phyloP scores from a whole-genome alignment of 148 eudicot species.

The Amaranthus hypochondriacus region DNA sequence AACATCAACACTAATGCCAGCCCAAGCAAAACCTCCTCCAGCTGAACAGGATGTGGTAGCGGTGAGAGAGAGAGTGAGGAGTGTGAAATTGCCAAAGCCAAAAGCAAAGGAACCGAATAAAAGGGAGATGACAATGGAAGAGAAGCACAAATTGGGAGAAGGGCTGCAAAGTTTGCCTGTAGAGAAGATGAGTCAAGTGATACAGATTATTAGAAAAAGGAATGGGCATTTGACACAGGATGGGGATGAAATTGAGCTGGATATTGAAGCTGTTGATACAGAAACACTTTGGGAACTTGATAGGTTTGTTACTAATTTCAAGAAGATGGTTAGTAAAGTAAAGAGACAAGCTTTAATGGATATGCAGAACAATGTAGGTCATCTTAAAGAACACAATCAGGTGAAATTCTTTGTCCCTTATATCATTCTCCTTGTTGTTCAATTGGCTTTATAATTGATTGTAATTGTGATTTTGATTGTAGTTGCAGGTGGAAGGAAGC shows the following conservation, averaged over 20 bases:
- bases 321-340: slow-evolving; percentile 73
- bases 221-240: slow-evolving; percentile 64
- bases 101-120: slow-evolving; percentile 72
- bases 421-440: neutral
- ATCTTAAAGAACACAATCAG: slow-evolving; percentile 18
- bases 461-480: neutral
- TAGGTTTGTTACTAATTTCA: slow-evolving; percentile 77
- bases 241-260: slow-evolving; percentile 90
- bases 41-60: slow-evolving; percentile 19
- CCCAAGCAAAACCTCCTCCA: neutral
- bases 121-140: slow-evolving; percentile 71
- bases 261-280: slow-evolving; percentile 73
- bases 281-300: slow-evolving; percentile 95
- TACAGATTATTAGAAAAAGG: slow-evolving; percentile 73
- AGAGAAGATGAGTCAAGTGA: slow-evolving; percentile 76
- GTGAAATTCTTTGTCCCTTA: slow-evolving; percentile 3
- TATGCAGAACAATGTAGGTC: slow-evolving; percentile 27
- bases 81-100: slow-evolving; percentile 68
- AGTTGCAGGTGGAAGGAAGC: slow-evolving; percentile 41
- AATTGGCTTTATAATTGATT: neutral
- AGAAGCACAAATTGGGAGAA: slow-evolving; percentile 65
- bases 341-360: slow-evolving; percentile 62
- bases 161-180: slow-evolving; percentile 76
- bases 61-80: slow-evolving; percentile 19
- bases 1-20: neutral